Evolutionary conservation across 2,329 filamentous ascomycete genomes (phyloP).

Genomic region (Aspergillus ustus): DNA sequence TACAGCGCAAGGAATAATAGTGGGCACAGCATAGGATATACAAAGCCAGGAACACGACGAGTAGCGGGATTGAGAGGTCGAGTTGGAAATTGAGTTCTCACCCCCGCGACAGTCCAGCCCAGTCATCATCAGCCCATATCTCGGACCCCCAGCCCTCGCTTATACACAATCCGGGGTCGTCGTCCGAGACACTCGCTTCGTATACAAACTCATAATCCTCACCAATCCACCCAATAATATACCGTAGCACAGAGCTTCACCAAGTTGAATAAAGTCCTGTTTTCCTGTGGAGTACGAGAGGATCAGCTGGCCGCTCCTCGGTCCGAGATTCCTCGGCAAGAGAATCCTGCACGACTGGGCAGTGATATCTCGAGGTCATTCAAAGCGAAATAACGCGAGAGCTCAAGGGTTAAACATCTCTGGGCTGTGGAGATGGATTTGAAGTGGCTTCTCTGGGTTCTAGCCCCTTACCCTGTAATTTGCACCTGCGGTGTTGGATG

Average conservation of each 20-base stretch:
- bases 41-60: no score
- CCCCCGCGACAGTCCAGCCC: no score
- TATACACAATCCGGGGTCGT: no score
- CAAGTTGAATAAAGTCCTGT: not conserved
- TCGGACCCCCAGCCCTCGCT: no score
- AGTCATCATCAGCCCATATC: no score
- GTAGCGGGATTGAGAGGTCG: no score
- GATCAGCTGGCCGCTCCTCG: not conserved
- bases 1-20: no score
- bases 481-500: not conserved
- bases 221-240: not conserved
- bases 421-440: not conserved
- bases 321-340: constrained; percentile 11
- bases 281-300: not conserved
- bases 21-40: no score
- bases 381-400: no score
- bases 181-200: not conserved
- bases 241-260: not conserved
- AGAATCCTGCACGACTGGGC: not conserved
- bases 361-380: not conserved
- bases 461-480: not conserved
- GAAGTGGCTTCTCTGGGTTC: not conserved
- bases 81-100: no score
- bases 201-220: no score
- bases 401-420: not conserved